Conservation (phyloP, 2,329 filamentous ascomycete species). For the Myriosclerotinia curreyana region DNA sequence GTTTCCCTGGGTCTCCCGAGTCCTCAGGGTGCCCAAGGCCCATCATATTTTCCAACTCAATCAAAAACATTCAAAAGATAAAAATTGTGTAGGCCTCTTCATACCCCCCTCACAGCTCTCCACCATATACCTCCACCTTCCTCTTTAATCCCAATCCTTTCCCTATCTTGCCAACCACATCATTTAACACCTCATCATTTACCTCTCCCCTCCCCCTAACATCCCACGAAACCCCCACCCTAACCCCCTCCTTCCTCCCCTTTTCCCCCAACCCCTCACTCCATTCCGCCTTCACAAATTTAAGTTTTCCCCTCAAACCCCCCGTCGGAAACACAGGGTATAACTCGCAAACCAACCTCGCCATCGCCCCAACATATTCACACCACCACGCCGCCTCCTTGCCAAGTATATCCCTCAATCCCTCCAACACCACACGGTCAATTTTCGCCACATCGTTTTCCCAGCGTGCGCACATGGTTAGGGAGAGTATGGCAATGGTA, state of each 20-base stretch:
- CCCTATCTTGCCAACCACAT: conserved; percentile 1
- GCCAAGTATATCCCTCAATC: conserved; percentile 33
- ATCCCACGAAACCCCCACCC: background rate
- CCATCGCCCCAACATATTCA: conserved; percentile 34
- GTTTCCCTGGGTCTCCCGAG: no score
- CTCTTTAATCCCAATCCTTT: conserved; percentile 1
- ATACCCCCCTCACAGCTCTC: background rate
- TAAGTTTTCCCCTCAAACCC: background rate
- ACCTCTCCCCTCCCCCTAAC: background rate
- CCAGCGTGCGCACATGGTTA: conserved; percentile 73
- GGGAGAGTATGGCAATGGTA: conserved; percentile 65
- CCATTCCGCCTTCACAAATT: background rate
- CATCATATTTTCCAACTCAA: no score
- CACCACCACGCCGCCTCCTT: conserved; percentile 37
- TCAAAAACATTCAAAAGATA: no score
- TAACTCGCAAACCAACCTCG: background rate
- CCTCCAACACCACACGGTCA: conserved; percentile 41
- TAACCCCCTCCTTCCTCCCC: conserved; percentile 13
- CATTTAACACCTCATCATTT: background rate
- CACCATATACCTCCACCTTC: background rate
- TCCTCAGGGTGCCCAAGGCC: no score
- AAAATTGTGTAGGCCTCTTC: no score
- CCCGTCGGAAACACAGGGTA: background rate
- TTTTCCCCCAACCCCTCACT: background rate
- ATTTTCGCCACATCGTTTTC: conserved; percentile 55